These are phyloP conservation scores for Striga hermonthica DNA, from an alignment of 305 asterid genomes.

Conservation along the genomic window DNA sequence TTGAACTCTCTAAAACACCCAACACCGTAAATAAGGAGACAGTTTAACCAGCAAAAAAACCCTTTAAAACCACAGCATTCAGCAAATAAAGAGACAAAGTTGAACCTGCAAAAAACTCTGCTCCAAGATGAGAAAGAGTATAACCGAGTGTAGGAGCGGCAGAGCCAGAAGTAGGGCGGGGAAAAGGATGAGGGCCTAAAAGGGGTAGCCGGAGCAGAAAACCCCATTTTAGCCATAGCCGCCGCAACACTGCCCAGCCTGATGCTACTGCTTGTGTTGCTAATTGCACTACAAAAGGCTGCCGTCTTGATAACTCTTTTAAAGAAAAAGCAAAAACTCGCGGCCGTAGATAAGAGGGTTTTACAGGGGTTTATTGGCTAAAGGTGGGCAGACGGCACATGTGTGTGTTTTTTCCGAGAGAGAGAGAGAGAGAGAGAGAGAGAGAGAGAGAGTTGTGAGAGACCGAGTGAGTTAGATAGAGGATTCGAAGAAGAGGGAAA, in stretches of 20 bases:
- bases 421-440: conserved; percentile 33
- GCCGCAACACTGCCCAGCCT: conserved; percentile 55
- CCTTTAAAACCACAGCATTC: neutral
- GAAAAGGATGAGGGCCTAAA: conserved; percentile 46
- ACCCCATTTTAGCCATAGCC: conserved; percentile 78
- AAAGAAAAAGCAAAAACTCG: conserved; percentile 6
- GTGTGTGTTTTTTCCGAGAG: conserved; percentile 31
- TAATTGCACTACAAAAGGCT: conserved; percentile 37
- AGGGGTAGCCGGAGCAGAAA: conserved; percentile 54
- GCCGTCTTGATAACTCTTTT: conserved; percentile 60
- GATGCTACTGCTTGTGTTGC: conserved; percentile 47
- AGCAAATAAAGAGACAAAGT: conserved; percentile 3
- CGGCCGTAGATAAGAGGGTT: conserved; percentile 42
- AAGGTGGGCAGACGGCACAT: conserved; percentile 33
- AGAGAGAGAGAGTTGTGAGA: conserved; percentile 27
- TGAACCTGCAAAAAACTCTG: conserved; percentile 44
- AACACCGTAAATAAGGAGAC: neutral
- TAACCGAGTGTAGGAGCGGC: conserved; percentile 42
- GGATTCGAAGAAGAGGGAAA: neutral
- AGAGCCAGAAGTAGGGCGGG: conserved; percentile 49
- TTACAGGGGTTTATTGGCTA: conserved; percentile 43
- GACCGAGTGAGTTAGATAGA: conserved; percentile 2
- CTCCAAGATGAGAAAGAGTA: conserved; percentile 36
- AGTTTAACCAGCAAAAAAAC: conserved; percentile 11
- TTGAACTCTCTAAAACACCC: conserved; percentile 9